phyloP scores from a whole-genome alignment of 768 basidiomycete genomes.

The Phallus indusiatus region DNA sequence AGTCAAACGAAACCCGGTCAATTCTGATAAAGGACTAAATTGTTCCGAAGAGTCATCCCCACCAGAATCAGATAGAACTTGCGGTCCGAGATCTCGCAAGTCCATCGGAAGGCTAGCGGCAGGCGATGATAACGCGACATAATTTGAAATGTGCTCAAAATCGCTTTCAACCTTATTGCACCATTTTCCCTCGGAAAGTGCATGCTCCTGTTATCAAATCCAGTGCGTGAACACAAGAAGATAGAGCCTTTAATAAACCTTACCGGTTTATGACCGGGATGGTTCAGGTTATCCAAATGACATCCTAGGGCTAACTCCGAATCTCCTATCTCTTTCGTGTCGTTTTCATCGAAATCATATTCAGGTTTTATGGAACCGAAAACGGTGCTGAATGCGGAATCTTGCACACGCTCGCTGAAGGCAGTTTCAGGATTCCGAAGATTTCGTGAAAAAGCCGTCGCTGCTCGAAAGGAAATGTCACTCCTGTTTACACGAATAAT shows the following conservation, averaged over 20 bases:
- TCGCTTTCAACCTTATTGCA: not conserved
- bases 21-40: not conserved
- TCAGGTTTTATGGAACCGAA: not conserved
- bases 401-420: not conserved
- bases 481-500: not conserved
- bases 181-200: not conserved
- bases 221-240: not conserved
- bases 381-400: not conserved
- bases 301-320: not conserved
- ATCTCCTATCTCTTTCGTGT: not conserved
- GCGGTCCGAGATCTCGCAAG: not conserved
- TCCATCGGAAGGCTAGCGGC: not conserved
- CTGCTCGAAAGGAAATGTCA: not conserved
- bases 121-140: not conserved
- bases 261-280: not conserved
- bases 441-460: not conserved
- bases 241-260: not conserved
- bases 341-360: not conserved
- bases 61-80: not conserved
- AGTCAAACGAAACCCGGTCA: not conserved
- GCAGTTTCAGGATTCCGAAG: not conserved
- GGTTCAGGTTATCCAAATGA: not conserved
- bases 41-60: not conserved
- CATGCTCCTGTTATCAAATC: not conserved
- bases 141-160: not conserved